Conservation (phyloP, 1,139 yeast species). For the Kluyveromyces sp. region DNA sequence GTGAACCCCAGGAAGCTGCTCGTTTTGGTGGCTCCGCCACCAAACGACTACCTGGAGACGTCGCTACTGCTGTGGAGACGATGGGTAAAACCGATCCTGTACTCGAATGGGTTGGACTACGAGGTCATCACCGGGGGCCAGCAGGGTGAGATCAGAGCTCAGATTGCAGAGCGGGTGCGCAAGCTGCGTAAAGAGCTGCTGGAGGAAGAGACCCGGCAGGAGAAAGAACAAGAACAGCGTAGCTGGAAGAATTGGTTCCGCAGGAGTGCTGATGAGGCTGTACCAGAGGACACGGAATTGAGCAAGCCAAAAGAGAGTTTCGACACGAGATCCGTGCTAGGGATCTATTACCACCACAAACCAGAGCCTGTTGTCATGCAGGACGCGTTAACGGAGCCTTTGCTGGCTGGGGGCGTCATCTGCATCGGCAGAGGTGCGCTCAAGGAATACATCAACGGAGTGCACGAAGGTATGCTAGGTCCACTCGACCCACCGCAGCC, state of each 20-base stretch:
- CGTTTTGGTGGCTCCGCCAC: constrained; percentile 90
- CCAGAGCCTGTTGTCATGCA: constrained; percentile 38
- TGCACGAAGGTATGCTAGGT: constrained; percentile 93
- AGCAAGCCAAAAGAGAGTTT: constrained; percentile 41
- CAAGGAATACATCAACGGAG: constrained; percentile 83
- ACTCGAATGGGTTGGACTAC: constrained; percentile 81
- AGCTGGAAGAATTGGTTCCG: constrained; percentile 7
- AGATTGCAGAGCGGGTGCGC: constrained; percentile 80
- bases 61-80: constrained; percentile 69
- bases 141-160: constrained; percentile 81
- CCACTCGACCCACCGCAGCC: constrained; percentile 53
- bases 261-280: constrained; percentile 8
- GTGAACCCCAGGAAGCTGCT: constrained; percentile 67
- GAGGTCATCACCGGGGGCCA: constrained; percentile 63
- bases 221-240: constrained; percentile 11
- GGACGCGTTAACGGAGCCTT: constrained; percentile 40
- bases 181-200: constrained; percentile 46
- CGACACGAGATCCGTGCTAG: constrained; percentile 50
- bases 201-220: constrained; percentile 16
- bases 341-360: constrained; percentile 42
- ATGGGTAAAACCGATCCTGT: constrained; percentile 79
- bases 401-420: constrained; percentile 72
- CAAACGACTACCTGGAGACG: constrained; percentile 80
- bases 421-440: constrained; percentile 95
- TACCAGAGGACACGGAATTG: constrained; percentile 14